Conservation (phyloP, 441 rosid species). For the Theobroma grandiflorum region DNA sequence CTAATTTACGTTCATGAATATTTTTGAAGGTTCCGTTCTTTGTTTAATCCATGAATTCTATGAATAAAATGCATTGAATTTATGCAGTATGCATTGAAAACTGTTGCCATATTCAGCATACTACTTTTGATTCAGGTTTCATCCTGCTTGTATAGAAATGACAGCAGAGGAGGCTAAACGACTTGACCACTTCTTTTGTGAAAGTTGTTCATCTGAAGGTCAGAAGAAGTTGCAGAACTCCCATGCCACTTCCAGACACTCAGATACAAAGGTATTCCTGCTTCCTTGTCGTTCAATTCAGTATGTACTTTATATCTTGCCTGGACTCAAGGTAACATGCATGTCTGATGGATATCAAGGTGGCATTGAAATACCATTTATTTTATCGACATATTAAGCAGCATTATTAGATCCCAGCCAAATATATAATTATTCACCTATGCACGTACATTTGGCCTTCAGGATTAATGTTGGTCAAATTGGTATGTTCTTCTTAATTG, state of each 20-base stretch:
- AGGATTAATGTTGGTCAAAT: not conserved
- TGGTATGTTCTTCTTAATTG: not conserved
- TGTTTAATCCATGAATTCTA: constrained; percentile 11
- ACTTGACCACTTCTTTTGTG: constrained; percentile 86
- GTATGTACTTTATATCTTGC: not conserved
- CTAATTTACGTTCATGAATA: constrained; percentile 21
- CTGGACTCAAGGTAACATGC: not conserved
- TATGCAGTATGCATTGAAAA: constrained; percentile 21
- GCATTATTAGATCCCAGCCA: not conserved
- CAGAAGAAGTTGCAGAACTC: constrained; percentile 69
- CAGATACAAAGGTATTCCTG: constrained; percentile 66
- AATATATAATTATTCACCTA: not conserved
- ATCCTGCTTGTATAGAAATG: constrained; percentile 94
- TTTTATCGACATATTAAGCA: not conserved
- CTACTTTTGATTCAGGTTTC: constrained; percentile 85
- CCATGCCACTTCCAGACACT: constrained; percentile 50
- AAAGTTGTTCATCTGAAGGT: constrained; percentile 73
- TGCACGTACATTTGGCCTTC: not conserved
- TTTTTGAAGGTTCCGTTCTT: not conserved
- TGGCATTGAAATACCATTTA: not conserved
- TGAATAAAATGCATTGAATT: constrained; percentile 21
- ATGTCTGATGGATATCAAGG: not conserved
- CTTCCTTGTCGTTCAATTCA: not conserved
- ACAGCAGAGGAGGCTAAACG: constrained; percentile 78
- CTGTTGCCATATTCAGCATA: constrained; percentile 39